These are phyloP conservation scores for Lasiosphaeria ovina DNA, from an alignment of 495 filamentous ascomycete species.

Conservation along the genomic window DNA sequence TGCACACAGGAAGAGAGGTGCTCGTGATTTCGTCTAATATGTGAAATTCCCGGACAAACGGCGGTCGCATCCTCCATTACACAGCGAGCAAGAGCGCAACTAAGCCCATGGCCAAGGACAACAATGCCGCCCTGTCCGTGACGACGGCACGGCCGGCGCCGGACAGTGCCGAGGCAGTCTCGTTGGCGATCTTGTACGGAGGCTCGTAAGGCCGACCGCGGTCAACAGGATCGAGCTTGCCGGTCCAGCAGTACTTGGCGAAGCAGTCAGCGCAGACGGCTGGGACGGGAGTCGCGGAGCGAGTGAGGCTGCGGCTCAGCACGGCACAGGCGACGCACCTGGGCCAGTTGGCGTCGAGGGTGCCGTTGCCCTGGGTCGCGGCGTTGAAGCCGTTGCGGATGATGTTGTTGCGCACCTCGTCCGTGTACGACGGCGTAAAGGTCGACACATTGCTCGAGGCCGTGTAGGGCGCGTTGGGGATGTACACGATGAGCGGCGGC, in stretches of 20 bases:
- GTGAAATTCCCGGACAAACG: too few species aligned
- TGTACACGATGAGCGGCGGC: conserved; percentile 78
- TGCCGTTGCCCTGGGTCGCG: conserved; percentile 78
- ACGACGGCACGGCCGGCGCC: conserved; percentile 3
- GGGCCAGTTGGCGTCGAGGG: conserved; percentile 67
- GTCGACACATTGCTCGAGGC: conserved; percentile 72
- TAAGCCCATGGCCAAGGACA: conserved; percentile 6
- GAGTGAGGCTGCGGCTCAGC: conserved; percentile 68
- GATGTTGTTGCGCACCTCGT: conserved; percentile 66
- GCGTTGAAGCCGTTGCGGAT: conserved; percentile 82
- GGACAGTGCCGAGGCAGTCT: conserved; percentile 3
- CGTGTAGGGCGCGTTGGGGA: conserved; percentile 85
- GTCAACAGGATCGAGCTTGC: conserved; percentile 51
- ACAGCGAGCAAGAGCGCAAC: too few species aligned
- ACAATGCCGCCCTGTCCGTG: neutral
- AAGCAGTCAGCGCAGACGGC: conserved; percentile 74
- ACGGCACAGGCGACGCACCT: conserved; percentile 85
- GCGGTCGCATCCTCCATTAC: too few species aligned
- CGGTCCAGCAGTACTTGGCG: conserved; percentile 83
- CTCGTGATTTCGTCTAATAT: too few species aligned
- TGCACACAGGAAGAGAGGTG: too few species aligned
- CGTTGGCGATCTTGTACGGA: conserved; percentile 25
- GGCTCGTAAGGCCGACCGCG: conserved; percentile 34
- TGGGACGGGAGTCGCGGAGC: conserved; percentile 63
- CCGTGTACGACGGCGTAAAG: conserved; percentile 59